Evolutionary conservation across 1,139 yeast species (phyloP), one percentile per base, ranked within the genome.

Genomic region (Eremothecium sinecaudum): DNA sequence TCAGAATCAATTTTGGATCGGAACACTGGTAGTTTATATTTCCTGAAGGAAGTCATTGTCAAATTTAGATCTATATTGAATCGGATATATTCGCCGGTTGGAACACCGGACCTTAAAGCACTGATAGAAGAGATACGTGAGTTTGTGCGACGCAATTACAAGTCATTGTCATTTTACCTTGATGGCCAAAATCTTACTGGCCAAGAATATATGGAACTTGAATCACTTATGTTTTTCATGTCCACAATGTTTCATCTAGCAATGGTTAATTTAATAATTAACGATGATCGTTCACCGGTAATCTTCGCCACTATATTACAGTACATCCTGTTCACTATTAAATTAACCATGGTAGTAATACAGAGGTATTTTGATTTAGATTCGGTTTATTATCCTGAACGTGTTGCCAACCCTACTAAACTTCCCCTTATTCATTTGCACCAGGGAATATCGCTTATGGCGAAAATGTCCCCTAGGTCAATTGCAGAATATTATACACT

Each of bases 361-460:
- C 41, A 39, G 22, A 32, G 37, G 3, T 39, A 27, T 30, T 35
- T 31, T 24, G 35, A 22, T 4, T 21, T 39, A 10, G 42, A 39
- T 20, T 24, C 28, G 12, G 27, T 11, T 15, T 27, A n/a, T 12
- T 32, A 32, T 8, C 22, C 20, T 3, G 21, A 26, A 8, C n/a
- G 21, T 6, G 24, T 24, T 3, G 10, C 14, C 7, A 32, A 29
- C 5, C n/a, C 15, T 13, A 7, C 8, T 3, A 26, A 19, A 7
- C 24, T 23, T 7, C 26, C 34, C 6, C 27, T 35, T 6, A 15
- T 14, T 9, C 3, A 36, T 12, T 28, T 36, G 12, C 19, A 15
- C 4, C 25, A 30, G n/a, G 31, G 37, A 11, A 11, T 22, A 5
- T 26, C 24, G 5, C 4, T 36, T 4, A 10, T 30, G 20, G 32